Conservation (phyloP, 2,329 filamentous ascomycete species). For the Geosmithia morbida region DNA sequence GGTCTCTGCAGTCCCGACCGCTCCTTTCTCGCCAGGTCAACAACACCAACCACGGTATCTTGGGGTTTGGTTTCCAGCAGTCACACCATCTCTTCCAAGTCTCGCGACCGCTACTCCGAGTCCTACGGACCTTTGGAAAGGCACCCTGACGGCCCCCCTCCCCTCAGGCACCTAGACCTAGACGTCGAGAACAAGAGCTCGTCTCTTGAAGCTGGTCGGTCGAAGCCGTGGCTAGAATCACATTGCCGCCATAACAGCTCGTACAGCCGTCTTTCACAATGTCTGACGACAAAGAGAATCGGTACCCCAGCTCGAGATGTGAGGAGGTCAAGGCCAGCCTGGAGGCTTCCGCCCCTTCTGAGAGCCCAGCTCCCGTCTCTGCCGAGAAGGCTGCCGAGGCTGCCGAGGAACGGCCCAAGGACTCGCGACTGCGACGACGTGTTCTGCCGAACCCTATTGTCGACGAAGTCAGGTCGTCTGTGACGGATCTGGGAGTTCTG, state of each 20-base stretch:
- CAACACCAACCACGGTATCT: not conserved
- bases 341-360: not conserved
- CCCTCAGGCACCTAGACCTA: not conserved
- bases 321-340: not conserved
- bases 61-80: not conserved
- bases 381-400: not conserved
- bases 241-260: not conserved
- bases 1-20: too few relatives aligned
- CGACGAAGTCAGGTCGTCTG: constrained; percentile 17
- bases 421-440: constrained; percentile 2
- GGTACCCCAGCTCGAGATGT: not conserved
- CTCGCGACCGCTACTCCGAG: not conserved
- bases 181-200: too few relatives aligned
- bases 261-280: not conserved
- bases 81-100: not conserved
- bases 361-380: not conserved
- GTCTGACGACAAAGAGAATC: constrained; percentile 2
- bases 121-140: not conserved
- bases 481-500: constrained; percentile 32
- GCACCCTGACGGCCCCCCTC: not conserved
- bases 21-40: not conserved
- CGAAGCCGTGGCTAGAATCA: too few relatives aligned
- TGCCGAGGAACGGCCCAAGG: constrained; percentile 2
- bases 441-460: constrained; percentile 20
- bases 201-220: too few relatives aligned